A percentile compares a stretch with the other conserved stretches of the same genome.
Conservation (phyloP, 306 rosid genomes). For the Psophocarpus tetragonolobus region DNA sequence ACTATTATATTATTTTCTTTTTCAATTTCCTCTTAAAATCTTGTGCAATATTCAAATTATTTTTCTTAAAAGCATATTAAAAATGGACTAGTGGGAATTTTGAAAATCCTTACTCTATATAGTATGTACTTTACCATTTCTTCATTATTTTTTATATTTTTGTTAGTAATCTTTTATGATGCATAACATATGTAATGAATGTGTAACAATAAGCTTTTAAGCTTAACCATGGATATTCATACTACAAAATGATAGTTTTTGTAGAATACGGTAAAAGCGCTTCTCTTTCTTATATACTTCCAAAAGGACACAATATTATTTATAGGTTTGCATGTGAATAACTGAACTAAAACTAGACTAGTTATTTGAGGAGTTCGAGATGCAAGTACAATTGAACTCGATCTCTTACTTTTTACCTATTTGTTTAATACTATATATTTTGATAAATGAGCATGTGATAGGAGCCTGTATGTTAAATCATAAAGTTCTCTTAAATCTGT, state of each 20-base stretch:
- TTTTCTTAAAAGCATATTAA: not conserved
- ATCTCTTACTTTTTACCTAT: constrained; percentile 35
- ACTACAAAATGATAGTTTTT: not conserved
- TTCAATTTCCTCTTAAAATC: not conserved
- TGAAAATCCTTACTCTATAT: too few species aligned
- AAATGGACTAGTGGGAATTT: not conserved
- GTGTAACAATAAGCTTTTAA: not conserved
- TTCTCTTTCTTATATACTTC: not conserved
- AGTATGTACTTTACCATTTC: too few species aligned
- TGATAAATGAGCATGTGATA: constrained; percentile 44
- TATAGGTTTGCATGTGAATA: constrained; percentile 34
- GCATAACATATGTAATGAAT: not conserved
- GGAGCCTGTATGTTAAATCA: not conserved
- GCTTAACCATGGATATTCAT: not conserved
- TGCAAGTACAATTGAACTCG: constrained; percentile 66
- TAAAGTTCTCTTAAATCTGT: constrained; percentile 17
- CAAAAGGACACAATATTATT: constrained; percentile 13
- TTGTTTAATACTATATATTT: constrained; percentile 27
- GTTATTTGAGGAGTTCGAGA: constrained; percentile 45
- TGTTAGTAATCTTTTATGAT: not conserved
- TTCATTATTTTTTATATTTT: too few species aligned
- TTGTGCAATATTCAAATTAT: not conserved
- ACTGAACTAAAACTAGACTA: constrained; percentile 45
- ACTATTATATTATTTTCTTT: not conserved
- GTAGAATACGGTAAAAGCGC: not conserved